Conservation (phyloP, 768 basidiomycete species). For the Termitomyces bulborhizus region DNA sequence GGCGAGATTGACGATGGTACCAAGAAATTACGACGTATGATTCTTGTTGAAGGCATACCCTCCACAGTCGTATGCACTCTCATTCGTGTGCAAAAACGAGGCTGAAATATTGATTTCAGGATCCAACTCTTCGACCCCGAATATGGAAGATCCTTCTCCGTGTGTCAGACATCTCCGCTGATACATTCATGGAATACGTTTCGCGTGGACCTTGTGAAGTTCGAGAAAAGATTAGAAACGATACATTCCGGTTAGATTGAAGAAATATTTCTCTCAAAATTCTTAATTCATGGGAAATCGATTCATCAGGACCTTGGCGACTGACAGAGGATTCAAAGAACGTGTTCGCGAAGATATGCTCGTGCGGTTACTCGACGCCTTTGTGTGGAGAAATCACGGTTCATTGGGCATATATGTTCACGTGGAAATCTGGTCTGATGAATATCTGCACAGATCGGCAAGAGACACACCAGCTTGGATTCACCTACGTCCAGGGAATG, state of each 20-base stretch:
- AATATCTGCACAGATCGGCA: conserved; percentile 51
- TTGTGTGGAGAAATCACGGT: conserved; percentile 96
- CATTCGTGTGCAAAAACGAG: not conserved
- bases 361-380: conserved; percentile 92
- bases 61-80: conserved; percentile 54
- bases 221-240: conserved; percentile 90
- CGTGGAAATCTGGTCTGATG: not conserved
- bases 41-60: conserved; percentile 88
- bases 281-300: not conserved
- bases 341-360: conserved; percentile 96
- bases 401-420: conserved; percentile 3
- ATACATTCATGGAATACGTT: conserved; percentile 73
- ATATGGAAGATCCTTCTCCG: conserved; percentile 94
- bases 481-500: conserved; percentile 99
- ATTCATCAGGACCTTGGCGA: conserved; percentile 73
- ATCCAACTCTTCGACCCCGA: conserved; percentile 76
- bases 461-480: conserved; percentile 73
- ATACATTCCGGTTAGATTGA: conserved; percentile 76
- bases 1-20: conserved; percentile 67
- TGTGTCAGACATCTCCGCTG: conserved; percentile 72
- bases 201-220: conserved; percentile 82
- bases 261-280: not conserved
- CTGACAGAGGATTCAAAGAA: conserved; percentile 96
- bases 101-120: conserved; percentile 27
- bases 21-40: conserved; percentile 82